Evolutionary conservation across 1,284 basidiomycete species (phyloP), one percentile per base, ranked within the genome.

Genomic region (Cryptococcus sp.): DNA sequence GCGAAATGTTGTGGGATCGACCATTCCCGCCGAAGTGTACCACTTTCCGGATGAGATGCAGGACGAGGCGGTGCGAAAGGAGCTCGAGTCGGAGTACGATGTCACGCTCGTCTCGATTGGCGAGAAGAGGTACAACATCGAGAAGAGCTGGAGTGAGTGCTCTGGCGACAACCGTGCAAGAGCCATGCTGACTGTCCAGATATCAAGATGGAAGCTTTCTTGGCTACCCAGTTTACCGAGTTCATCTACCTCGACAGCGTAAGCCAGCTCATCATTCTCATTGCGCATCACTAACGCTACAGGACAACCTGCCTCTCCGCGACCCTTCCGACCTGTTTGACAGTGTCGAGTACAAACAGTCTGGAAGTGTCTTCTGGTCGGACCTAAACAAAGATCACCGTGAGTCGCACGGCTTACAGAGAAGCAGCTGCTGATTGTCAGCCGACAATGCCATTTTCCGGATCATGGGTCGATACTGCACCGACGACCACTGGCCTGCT

Each of bases 391-490:
- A 75, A 57, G 76, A 78, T 58, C 71, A 75, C 48, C 71, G 74
- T 75, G 43, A 55, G 74, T 63, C 12, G 11, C 11, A 2, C 6
- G 16, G 23, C 3, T 2, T 25, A 12, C 25, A 23, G 11, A 33
- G 43, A 41, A 50, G 36, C 6, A 14, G 26, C 43, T 18, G 38
- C 26, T 33, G 28, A 43, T n/a, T 3, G 7, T 4, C 50, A 75
- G 72, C 75, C 24, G 69, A 75, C 48, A 78, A 78, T 46, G 70
- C 76, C 1, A 74, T 78, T 53, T 78, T 71, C 70, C 65, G 76
- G 12, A 56, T 75, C 21, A 53, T 76, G 21, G 72, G 73, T 22
- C 57, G 67, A 18, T 58, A 66, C 32, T 78, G 76, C 54, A 63
- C 65, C 14, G 72, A 74, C 45, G 56, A 65, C 28, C 69, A 75